Evolutionary conservation across 179 eudicot genomes (phyloP), one percentile per base, ranked within the genome.

Genomic region (Silene noctiflora): DNA sequence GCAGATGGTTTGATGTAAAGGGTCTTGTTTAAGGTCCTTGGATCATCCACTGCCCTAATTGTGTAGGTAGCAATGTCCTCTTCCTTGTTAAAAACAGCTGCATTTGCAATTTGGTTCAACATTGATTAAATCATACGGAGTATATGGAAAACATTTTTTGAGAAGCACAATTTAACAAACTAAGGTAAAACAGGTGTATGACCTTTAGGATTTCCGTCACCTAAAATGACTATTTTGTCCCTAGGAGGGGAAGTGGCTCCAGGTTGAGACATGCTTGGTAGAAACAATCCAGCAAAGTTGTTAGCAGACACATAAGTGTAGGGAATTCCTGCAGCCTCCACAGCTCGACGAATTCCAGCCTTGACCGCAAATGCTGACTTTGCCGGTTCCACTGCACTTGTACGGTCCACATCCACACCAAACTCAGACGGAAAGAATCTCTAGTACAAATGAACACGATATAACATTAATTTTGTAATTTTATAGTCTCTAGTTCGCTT

Each of bases 151-250:
- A 0, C 6, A 33, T 33, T 33, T 33, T 33, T 33, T 33, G 5
- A 33, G 39, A 33, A 4, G 39, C 39, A 33, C 39, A 33, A 4
- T 33, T 33, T 33, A 33, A 4, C 39, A 33, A 33, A 33, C 39
- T 29, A 29, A 1, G 33, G 33, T 29, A 29, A 29, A 35, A 35
- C 42, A 35, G 42, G 6, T 35, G 42, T 35, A 5, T 35, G 8
- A 94, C 98, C 94, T 86, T 86, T 93, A 27, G 83, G 82, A 77
- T 80, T 92, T 69, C 97, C 98, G 56, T 92, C 94, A 17, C 97
- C 97, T 4, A 83, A 33, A 60, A 91, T 92, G 80, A 78, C 78
- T 6, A 85, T 84, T 83, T 91, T 91, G 74, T 92, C 96, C 80
- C 87, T 85, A 2, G 92, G 97, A 7, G 97, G 97, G 72, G 91